Percentiles rank a stretch among this genome's conserved stretches.
phyloP scores from a whole-genome alignment of 176 grass and related monocot genomes.

The Tuctoria greenei region DNA sequence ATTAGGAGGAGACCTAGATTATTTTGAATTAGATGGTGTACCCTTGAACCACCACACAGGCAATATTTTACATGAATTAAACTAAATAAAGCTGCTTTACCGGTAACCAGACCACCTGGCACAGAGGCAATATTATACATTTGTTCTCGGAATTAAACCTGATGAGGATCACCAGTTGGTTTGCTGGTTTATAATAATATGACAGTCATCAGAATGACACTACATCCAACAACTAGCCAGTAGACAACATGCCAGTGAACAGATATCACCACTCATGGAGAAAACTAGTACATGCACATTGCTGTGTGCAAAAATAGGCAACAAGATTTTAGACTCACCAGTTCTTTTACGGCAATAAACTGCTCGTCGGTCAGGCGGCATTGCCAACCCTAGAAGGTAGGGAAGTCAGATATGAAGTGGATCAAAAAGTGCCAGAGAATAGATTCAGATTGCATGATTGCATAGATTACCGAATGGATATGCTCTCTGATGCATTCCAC shows the following conservation, averaged over 20 bases:
- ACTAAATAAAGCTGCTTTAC: neutral
- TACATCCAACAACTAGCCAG: constrained; percentile 14
- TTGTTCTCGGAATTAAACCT: constrained; percentile 10
- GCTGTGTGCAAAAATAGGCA: neutral
- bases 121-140: neutral
- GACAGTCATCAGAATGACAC: neutral
- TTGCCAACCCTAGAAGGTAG: constrained; percentile 89
- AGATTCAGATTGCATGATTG: constrained; percentile 31
- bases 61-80: neutral
- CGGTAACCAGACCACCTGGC: neutral
- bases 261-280: constrained; percentile 8
- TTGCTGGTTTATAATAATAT: constrained; percentile 4
- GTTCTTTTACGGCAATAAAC: constrained; percentile 98
- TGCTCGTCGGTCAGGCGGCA: constrained; percentile 98
- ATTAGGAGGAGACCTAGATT: neutral
- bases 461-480: constrained; percentile 79
- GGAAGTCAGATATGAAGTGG: constrained; percentile 37
- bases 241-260: constrained; percentile 9
- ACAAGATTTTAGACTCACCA: constrained; percentile 60
- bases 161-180: constrained; percentile 19
- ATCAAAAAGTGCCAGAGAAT: constrained; percentile 23
- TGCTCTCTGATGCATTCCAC: constrained; percentile 99
- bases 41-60: neutral
- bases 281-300: constrained; percentile 20
- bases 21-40: neutral